Base-by-base conservation (phyloP, 768 basidiomycete genomes). In the Phlegmacium glaucopus region DNA sequence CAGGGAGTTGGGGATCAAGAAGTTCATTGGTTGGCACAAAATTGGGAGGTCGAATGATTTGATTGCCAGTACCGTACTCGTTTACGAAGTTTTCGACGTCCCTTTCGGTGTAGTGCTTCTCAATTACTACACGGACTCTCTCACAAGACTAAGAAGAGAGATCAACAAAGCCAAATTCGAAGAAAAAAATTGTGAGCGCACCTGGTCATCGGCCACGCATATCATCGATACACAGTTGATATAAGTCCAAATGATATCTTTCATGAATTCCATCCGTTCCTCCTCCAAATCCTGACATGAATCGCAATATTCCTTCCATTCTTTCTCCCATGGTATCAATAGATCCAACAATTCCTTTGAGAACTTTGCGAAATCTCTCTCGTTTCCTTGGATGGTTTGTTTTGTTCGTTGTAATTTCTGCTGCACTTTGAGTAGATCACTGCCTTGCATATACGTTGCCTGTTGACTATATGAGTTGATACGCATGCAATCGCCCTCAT, bases 231-330 rank as follows among this genome's bases (percentile, higher is more conserved):
- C 81, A 2, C 85, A 87, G 62, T 99, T 99, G 0, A 95, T 94
- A 62, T 92, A 97, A 5, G 83, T 78, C 95, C 96, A 99, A 55
- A 96, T 74, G 46, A 85, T 87, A 63, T 94, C 92, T 70, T 95
- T 97, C 72, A 90, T 82, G 64, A 94, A 89, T 51, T 94, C 93
- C 64, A 94, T 67, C 18, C 96, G 79, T 46, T 98, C 96, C 58
- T 98, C 94, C 59, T 99, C 96, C 37, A 96, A 68, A 71, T 99
- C 96, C 68, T 99, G 96, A 53, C 90, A 91, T n/a, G 80, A 78
- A 67, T 99, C 96, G 61, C 93, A 97, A 67, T 94, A 98, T 10
- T 74, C 74, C 66, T 90, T 94, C 94, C 94, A 99, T 43, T 94
- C 87, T 50, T 74, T 72, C 62, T 97, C 94, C 95, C 94, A 98